Conservation (phyloP, 2,329 filamentous ascomycete species). For the Fusarium floridanum region DNA sequence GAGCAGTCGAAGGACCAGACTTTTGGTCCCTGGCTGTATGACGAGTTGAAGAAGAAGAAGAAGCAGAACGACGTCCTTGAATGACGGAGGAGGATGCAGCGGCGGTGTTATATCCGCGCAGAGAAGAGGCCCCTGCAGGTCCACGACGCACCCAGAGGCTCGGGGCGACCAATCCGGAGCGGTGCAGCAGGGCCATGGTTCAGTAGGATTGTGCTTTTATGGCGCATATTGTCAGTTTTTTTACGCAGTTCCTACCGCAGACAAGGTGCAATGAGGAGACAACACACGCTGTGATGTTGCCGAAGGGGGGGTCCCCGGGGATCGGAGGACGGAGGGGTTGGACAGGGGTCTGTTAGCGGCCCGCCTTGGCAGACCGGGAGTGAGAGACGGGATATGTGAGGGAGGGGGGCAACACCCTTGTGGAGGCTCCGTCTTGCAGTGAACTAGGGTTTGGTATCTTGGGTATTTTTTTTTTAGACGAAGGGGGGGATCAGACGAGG, state of each 20-base stretch:
- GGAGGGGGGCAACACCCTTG: neutral
- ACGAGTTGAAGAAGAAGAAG: constrained; percentile 17
- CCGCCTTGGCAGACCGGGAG: constrained; percentile 3
- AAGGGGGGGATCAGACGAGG: constrained; percentile 19
- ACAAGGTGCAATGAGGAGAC: neutral
- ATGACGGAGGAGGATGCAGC: constrained; percentile 10
- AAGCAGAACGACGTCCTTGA: constrained; percentile 18
- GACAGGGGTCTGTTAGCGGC: constrained; percentile 8
- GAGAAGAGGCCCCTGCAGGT: constrained; percentile 23
- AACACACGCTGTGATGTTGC: neutral
- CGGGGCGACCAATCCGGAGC: constrained; percentile 41
- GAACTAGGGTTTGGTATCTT: neutral
- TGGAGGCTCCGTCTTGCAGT: neutral
- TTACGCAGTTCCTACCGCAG: neutral
- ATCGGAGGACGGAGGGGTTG: neutral
- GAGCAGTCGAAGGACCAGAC: constrained; percentile 13
- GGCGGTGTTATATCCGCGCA: constrained; percentile 39
- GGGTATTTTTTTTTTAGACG: neutral
- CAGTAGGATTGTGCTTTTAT: constrained; percentile 13
- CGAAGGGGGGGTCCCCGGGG: neutral
- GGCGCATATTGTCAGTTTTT: constrained; percentile 17
- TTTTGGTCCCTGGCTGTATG: constrained; percentile 20
- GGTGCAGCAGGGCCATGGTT: constrained; percentile 45
- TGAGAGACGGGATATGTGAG: constrained; percentile 4
- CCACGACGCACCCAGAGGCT: constrained; percentile 39